Evolutionary conservation across 495 filamentous ascomycete genomes (phyloP).

Genomic region (Neurospora intermedia): DNA sequence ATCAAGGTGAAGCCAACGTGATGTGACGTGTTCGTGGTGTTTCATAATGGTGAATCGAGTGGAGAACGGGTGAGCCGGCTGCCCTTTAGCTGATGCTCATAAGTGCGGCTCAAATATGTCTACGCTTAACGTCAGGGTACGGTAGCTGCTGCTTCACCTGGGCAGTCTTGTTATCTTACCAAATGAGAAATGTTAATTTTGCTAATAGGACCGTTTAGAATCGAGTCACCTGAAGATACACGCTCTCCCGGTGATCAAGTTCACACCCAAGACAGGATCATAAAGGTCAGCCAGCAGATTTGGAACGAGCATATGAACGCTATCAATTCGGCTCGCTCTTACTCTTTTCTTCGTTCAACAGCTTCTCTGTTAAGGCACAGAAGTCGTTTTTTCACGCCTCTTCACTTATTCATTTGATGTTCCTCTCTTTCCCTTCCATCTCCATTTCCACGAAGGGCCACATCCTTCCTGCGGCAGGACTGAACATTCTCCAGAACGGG

Average conservation of each 20-base stretch:
- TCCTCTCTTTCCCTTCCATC: background rate
- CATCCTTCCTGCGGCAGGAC: background rate
- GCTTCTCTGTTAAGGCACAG: background rate
- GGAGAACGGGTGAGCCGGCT: background rate
- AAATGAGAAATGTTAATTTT: background rate
- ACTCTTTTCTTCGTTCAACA: background rate
- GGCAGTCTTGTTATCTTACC: background rate
- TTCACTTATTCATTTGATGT: background rate
- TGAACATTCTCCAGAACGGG: background rate
- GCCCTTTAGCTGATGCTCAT: background rate
- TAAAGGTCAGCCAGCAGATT: background rate
- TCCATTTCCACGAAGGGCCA: background rate
- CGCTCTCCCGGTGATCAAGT: background rate
- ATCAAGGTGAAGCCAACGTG: background rate
- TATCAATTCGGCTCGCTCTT: background rate
- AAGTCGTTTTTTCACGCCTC: background rate
- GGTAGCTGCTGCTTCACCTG: background rate
- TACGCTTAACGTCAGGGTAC: background rate
- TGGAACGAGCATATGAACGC: background rate
- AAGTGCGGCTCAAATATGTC: background rate
- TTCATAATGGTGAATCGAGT: background rate
- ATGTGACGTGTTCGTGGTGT: background rate
- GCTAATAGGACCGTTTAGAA: background rate
- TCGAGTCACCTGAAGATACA: background rate
- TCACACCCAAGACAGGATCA: background rate